Evolutionary conservation across 2,329 filamentous ascomycete genomes (phyloP).

Genomic region (Pseudogymnoascus sp.): DNA sequence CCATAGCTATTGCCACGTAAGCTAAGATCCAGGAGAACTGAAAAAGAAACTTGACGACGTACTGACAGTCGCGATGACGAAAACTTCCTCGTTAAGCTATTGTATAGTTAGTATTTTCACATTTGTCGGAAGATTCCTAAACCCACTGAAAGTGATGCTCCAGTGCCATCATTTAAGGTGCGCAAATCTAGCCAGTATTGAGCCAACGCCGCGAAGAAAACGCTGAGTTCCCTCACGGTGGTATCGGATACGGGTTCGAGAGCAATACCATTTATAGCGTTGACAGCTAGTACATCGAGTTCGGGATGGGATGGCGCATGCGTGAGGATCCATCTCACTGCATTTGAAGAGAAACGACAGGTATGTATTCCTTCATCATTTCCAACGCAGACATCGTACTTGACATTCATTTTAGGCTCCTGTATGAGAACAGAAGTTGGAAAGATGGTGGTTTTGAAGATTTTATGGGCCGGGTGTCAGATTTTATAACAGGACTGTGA

Average conservation of each 20-base stretch:
- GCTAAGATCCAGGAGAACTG: not conserved
- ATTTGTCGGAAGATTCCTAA: not conserved
- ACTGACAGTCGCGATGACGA: not conserved
- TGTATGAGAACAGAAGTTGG: not conserved
- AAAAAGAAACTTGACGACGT: not conserved
- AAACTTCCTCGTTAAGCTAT: not conserved
- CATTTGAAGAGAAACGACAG: not conserved
- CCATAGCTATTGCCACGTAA: not conserved
- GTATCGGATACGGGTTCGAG: not conserved
- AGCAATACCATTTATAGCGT: not conserved
- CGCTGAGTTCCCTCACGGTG: not conserved
- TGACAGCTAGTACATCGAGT: not conserved
- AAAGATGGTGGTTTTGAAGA: not conserved
- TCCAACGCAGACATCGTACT: not conserved
- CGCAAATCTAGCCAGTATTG: not conserved
- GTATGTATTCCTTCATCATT: not conserved
- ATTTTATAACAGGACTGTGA: not conserved
- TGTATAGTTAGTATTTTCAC: not conserved
- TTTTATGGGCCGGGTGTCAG: not conserved
- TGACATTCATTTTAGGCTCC: not conserved
- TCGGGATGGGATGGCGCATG: not conserved
- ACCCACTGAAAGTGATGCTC: not conserved
- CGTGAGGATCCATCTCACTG: not conserved
- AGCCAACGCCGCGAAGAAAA: not conserved
- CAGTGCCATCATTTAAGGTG: not conserved